These are phyloP conservation scores for Epichloe sp. DNA, from an alignment of 2,329 filamentous ascomycete genomes.

Conservation along the genomic window DNA sequence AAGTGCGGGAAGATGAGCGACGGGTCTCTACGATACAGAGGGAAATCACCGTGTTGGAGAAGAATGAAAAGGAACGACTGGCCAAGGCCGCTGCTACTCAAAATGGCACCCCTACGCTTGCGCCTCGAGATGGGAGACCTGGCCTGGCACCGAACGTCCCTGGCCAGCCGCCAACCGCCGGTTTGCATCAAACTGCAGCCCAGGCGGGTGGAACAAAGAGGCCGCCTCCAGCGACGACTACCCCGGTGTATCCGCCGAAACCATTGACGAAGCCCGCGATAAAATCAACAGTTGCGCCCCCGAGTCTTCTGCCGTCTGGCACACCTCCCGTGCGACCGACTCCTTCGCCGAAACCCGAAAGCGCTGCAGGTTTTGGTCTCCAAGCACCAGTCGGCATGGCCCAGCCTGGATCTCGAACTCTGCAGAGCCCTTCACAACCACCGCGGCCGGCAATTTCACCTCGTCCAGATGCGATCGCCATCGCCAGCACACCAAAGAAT, in stretches of 20 bases:
- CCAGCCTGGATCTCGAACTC: constrained; percentile 18
- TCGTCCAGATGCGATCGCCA: constrained; percentile 16
- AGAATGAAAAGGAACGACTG: constrained; percentile 24
- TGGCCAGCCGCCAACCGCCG: constrained; percentile 1
- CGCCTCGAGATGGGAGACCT: constrained; percentile 20
- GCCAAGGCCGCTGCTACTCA: constrained; percentile 22
- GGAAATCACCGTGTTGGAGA: constrained; percentile 58
- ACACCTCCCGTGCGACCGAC: constrained; percentile 17
- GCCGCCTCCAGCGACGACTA: constrained; percentile 16
- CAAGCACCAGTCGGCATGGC: constrained; percentile 23
- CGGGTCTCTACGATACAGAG: constrained; percentile 48
- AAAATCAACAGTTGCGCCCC: constrained; percentile 16
- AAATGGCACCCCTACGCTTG: constrained; percentile 18
- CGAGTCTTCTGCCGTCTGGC: constrained; percentile 16
- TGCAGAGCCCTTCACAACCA: constrained; percentile 19
- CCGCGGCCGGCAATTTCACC: constrained; percentile 20
- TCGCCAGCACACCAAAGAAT: constrained; percentile 17
- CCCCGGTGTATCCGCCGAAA: constrained; percentile 24
- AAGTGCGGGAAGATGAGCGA: constrained; percentile 64
- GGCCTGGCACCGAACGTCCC: neutral
- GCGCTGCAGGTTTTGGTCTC: constrained; percentile 19
- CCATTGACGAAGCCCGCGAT: constrained; percentile 12
- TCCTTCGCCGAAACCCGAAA: constrained; percentile 18
- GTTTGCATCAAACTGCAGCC: constrained; percentile 8
- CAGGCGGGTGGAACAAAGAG: constrained; percentile 12